phyloP scores from a whole-genome alignment of 2,329 filamentous ascomycete species.

The Zymoseptoria ardabiliae region DNA sequence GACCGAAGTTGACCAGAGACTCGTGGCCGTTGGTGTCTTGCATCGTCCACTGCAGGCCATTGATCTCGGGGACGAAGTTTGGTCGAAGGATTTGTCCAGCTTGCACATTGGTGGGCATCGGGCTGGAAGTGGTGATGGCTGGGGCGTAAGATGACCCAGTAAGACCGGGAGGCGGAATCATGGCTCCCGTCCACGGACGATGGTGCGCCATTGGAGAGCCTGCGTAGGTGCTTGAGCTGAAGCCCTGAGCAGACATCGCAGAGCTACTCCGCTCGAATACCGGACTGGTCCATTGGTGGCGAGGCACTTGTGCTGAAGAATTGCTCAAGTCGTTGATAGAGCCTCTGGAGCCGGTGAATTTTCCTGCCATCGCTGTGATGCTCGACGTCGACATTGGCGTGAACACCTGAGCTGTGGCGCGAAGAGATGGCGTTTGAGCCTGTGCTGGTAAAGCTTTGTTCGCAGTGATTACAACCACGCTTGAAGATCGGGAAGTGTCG shows the following conservation, averaged over 20 bases:
- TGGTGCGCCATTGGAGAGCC: background rate
- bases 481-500: background rate
- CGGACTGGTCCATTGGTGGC: background rate
- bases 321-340: background rate
- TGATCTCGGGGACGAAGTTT: conserved; percentile 9
- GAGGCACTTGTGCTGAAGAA: background rate
- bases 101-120: conserved; percentile 5
- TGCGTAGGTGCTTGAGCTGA: background rate
- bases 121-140: background rate
- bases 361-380: background rate
- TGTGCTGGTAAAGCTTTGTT: conserved; percentile 1
- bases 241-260: background rate
- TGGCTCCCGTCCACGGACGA: background rate
- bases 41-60: conserved; percentile 14
- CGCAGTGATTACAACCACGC: background rate
- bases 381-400: conserved; percentile 13
- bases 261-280: background rate
- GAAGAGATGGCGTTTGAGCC: conserved; percentile 10
- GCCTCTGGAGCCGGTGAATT: background rate
- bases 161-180: background rate
- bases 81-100: conserved; percentile 16
- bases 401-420: conserved; percentile 23
- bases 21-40: conserved; percentile 8
- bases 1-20: conserved; percentile 11
- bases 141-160: background rate